These are phyloP conservation scores for Platanus orientalis DNA, from an alignment of 164 flowering plant genomes.

Conservation along the genomic window DNA sequence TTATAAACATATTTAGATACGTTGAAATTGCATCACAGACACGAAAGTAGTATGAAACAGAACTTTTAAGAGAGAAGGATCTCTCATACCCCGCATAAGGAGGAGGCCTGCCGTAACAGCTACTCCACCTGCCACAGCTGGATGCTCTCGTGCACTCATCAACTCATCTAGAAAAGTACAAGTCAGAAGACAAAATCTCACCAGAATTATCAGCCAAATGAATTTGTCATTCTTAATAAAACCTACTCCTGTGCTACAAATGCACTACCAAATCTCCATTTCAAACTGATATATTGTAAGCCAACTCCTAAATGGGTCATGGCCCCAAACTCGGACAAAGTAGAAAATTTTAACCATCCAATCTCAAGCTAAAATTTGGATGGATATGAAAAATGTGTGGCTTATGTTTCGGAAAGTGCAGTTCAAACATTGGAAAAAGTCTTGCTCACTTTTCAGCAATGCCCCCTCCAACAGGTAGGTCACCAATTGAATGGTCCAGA, in stretches of 20 bases:
- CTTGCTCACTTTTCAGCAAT: too few relatives aligned
- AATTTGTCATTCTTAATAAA: not conserved
- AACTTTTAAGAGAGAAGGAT: not conserved
- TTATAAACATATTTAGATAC: too few relatives aligned
- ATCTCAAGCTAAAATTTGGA: not conserved
- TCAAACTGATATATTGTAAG: not conserved
- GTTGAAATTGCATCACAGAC: too few relatives aligned
- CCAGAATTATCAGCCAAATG: not conserved
- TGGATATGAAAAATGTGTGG: too few relatives aligned
- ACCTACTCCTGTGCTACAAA: not conserved
- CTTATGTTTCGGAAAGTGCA: too few relatives aligned
- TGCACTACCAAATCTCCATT: not conserved
- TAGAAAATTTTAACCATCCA: not conserved
- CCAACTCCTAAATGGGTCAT: not conserved
- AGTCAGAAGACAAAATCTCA: conserved; percentile 1
- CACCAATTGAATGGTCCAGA: too few relatives aligned
- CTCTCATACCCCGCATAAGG: conserved; percentile 56
- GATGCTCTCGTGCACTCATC: conserved; percentile 58
- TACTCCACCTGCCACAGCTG: conserved; percentile 51
- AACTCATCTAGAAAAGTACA: conserved; percentile 43
- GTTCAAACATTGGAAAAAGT: too few relatives aligned
- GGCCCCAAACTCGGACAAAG: not conserved
- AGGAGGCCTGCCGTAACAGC: conserved; percentile 53
- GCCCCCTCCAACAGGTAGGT: too few relatives aligned
- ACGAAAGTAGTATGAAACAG: too few relatives aligned